Percentiles rank a stretch among this genome's conserved stretches.
phyloP scores from a whole-genome alignment of 2,329 filamentous ascomycete genomes.

The Aspergillus ibericus region DNA sequence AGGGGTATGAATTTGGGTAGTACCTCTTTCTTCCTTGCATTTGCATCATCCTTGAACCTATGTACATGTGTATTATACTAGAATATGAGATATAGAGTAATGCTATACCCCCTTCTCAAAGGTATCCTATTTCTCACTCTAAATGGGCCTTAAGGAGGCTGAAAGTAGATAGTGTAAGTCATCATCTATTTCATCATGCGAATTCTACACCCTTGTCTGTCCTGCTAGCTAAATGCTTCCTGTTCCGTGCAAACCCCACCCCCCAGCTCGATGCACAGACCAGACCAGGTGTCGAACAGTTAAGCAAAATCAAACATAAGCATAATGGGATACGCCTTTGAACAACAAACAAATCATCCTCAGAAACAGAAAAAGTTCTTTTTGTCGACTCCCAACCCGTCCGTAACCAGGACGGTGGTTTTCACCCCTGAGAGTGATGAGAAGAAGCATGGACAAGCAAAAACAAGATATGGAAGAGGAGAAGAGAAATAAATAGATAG shows the following conservation, averaged over 20 bases:
- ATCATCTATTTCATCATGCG: conserved; percentile 24
- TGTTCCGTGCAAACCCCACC: conserved; percentile 12
- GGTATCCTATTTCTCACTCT: not conserved
- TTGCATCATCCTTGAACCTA: not conserved
- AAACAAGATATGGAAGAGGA: conserved; percentile 4
- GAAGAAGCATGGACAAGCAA: conserved; percentile 19
- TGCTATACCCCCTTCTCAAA: conserved; percentile 27
- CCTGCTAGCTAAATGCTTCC: conserved; percentile 10
- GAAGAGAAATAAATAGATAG: conserved; percentile 8
- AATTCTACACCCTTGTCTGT: conserved; percentile 15
- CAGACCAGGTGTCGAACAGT: conserved; percentile 14
- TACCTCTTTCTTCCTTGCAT: not conserved
- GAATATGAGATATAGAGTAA: conserved; percentile 16
- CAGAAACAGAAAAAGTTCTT: conserved; percentile 11
- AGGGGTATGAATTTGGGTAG: not conserved
- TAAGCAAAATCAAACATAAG: conserved; percentile 19
- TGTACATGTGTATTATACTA: conserved; percentile 16
- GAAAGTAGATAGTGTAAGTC: conserved; percentile 3
- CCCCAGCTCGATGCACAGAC: conserved; percentile 12
- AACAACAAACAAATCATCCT: conserved; percentile 12
- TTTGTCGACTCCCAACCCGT: conserved; percentile 22
- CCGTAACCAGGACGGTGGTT: conserved; percentile 6
- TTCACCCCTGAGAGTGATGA: conserved; percentile 7
- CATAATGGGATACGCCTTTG: conserved; percentile 19
- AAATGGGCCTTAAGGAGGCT: no score